A percentile compares a stretch with the other conserved stretches of the same genome.
Evolutionary conservation across 495 filamentous ascomycete genomes (phyloP).

Genomic region (Sordaria brevicollis): DNA sequence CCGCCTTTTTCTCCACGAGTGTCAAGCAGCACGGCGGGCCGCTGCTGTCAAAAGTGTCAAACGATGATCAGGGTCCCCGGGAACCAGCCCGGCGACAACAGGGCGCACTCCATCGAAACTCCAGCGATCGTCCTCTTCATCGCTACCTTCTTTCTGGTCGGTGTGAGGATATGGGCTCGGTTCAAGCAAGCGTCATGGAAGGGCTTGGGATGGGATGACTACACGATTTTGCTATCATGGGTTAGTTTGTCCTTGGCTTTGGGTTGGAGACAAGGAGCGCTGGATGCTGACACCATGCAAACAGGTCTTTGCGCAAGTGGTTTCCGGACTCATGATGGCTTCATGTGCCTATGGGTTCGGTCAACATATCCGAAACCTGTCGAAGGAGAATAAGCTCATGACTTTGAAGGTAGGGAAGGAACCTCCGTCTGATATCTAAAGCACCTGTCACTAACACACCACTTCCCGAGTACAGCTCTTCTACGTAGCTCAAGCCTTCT

Average conservation of each 20-base stretch:
- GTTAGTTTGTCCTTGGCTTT: slow-evolving; percentile 7
- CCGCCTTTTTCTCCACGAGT: neutral
- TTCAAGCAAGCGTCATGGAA: slow-evolving; percentile 14
- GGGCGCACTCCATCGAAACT: slow-evolving; percentile 20
- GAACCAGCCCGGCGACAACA: slow-evolving; percentile 12
- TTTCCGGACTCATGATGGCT: slow-evolving; percentile 22
- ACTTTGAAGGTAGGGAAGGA: slow-evolving; percentile 24
- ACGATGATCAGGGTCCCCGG: slow-evolving; percentile 4
- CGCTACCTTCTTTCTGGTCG: slow-evolving; percentile 20
- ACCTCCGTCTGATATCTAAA: no score
- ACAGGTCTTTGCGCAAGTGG: slow-evolving; percentile 18
- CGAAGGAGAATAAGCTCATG: slow-evolving; percentile 12
- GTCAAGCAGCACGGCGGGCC: neutral
- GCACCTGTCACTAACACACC: neutral
- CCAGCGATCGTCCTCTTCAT: slow-evolving; percentile 26
- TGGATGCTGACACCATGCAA: neutral
- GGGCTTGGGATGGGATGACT: slow-evolving; percentile 27
- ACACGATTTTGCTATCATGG: slow-evolving; percentile 21
- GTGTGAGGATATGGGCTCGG: slow-evolving; percentile 21
- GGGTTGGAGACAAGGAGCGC: neutral
- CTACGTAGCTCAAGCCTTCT: slow-evolving; percentile 20
- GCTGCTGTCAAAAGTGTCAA: neutral
- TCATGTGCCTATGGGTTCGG: slow-evolving; percentile 26
- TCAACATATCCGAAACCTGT: slow-evolving; percentile 21
- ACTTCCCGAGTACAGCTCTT: slow-evolving; percentile 15